Evolutionary conservation across 1,139 yeast genomes (phyloP).

Genomic region (Suhomyces kunorum): DNA sequence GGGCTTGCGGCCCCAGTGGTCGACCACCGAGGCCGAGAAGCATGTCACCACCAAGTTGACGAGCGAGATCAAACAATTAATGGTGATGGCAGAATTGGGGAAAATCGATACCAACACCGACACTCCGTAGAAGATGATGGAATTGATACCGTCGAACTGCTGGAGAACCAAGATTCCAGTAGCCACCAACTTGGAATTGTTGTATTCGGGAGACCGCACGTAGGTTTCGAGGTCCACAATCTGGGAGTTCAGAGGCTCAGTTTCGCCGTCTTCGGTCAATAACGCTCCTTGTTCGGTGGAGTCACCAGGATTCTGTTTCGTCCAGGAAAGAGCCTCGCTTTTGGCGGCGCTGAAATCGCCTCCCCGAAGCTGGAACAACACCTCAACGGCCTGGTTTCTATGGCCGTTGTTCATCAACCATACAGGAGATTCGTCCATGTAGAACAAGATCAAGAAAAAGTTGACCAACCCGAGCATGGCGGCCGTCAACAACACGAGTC

Average conservation of each 20-base stretch:
- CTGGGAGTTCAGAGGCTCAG: slow-evolving; percentile 6
- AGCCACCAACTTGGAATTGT: slow-evolving; percentile 63
- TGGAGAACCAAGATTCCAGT: slow-evolving; percentile 81
- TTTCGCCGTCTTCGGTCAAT: slow-evolving; percentile 22
- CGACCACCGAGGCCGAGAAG: slow-evolving; percentile 71
- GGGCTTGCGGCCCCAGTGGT: slow-evolving; percentile 72
- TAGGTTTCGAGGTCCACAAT: slow-evolving; percentile 38
- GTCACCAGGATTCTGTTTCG: slow-evolving; percentile 6
- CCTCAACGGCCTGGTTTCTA: slow-evolving; percentile 34
- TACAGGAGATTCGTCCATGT: slow-evolving; percentile 78
- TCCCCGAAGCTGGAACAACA: slow-evolving; percentile 42
- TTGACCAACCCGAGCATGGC: slow-evolving; percentile 53
- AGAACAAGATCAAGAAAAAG: slow-evolving; percentile 41
- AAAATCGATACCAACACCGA: slow-evolving; percentile 68
- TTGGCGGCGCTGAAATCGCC: slow-evolving; percentile 41
- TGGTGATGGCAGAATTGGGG: slow-evolving; percentile 66
- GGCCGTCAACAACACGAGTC: slow-evolving; percentile 64
- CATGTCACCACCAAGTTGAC: slow-evolving; percentile 75
- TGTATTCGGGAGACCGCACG: slow-evolving; percentile 50
- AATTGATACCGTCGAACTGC: slow-evolving; percentile 90
- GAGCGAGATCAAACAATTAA: slow-evolving; percentile 73
- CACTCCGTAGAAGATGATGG: slow-evolving; percentile 91
- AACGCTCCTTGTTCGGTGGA: slow-evolving; percentile 9
- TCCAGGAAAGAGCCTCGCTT: slow-evolving; percentile 44
- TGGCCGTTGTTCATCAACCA: slow-evolving; percentile 60